These are phyloP conservation scores for Brassica napus DNA, from an alignment of 345 rosid species.

Conservation along the genomic window Da-Ae NC_063449.1:11420501-11421000, in stretches of 20 bases:
- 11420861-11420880: constrained; percentile 75
- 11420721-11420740: constrained; percentile 81
- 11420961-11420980: constrained; percentile 97
- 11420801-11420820: constrained; percentile 93
- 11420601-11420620: not conserved
- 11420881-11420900: constrained; percentile 79
- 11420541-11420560: not conserved
- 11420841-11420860: constrained; percentile 75
- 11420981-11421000: constrained; percentile 82
- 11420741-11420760: constrained; percentile 99
- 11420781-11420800: constrained; percentile 96
- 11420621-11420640: not conserved
- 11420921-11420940: constrained; percentile 98
- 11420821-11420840: constrained; percentile 83
- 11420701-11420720: constrained; percentile 97
- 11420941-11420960: constrained; percentile 84
- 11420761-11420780: constrained; percentile 98
- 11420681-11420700: constrained; percentile 94
- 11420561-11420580: constrained; percentile 6
- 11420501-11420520: not conserved
- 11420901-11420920: constrained; percentile 92
- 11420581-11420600: not conserved
- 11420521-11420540: constrained; percentile 6
- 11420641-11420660: constrained; percentile 60
- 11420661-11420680: constrained; percentile 98